These are phyloP conservation scores for Nymphaea colorata DNA, from an alignment of 164 flowering plant genomes.

Conservation along the genomic window DNA sequence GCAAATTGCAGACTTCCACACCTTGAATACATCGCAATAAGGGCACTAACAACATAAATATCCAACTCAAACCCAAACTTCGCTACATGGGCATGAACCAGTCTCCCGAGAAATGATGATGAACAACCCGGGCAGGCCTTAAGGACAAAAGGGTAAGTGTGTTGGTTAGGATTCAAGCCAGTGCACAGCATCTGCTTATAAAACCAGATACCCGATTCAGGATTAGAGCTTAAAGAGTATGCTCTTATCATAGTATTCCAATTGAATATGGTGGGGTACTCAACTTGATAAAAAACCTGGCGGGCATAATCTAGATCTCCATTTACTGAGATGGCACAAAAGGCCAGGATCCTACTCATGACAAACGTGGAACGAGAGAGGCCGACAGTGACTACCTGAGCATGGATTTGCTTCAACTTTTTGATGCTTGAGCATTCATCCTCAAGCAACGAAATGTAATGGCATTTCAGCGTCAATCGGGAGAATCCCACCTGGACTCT, in stretches of 20 bases:
- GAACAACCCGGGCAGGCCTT: neutral
- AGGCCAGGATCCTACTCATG: conserved; percentile 7
- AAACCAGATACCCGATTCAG: conserved; percentile 5
- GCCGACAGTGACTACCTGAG: conserved; percentile 8
- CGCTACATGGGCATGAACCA: conserved; percentile 7
- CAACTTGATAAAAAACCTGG: conserved; percentile 5
- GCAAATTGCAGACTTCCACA: conserved; percentile 2
- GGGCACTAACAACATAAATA: conserved; percentile 10
- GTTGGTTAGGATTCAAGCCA: conserved; percentile 5
- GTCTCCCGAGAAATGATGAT: conserved; percentile 1
- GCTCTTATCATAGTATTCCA: conserved; percentile 11
- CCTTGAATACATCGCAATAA: conserved; percentile 4
- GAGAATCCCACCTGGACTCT: neutral
- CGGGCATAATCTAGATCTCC: conserved; percentile 3
- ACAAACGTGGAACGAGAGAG: conserved; percentile 7
- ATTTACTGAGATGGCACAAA: conserved; percentile 1
- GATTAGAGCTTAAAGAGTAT: conserved; percentile 5
- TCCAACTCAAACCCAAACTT: conserved; percentile 8
- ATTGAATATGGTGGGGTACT: conserved; percentile 9
- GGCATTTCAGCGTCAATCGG: neutral
- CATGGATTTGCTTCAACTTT: conserved; percentile 9
- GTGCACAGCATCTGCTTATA: conserved; percentile 6
- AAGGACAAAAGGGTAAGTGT: conserved; percentile 7
- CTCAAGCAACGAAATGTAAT: conserved; percentile 6
- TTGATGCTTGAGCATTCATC: conserved; percentile 4